phyloP scores from a whole-genome alignment of 2,329 filamentous ascomycete species.

The Rosellinia necatrix region DNA sequence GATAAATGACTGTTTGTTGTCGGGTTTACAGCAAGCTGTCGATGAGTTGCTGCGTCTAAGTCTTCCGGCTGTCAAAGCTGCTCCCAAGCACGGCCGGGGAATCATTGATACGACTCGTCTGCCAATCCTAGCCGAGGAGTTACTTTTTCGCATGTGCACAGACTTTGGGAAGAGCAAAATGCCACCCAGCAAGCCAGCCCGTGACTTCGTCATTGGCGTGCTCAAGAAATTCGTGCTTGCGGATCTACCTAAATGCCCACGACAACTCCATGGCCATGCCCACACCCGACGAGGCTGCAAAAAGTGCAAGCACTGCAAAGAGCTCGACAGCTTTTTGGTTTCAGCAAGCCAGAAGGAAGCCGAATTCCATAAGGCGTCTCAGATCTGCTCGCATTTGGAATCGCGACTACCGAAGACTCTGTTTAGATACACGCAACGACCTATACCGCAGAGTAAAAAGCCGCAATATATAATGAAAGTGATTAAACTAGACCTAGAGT shows the following conservation, averaged over 20 bases:
- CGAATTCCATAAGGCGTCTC: background rate
- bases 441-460: background rate
- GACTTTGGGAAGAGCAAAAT: conserved; percentile 12
- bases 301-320: conserved; percentile 10
- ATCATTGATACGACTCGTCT: background rate
- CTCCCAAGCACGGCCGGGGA: background rate
- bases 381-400: background rate
- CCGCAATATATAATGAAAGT: background rate
- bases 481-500: background rate
- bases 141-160: background rate
- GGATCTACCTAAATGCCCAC: conserved; percentile 8
- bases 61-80: background rate
- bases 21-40: conserved; percentile 6
- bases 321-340: conserved; percentile 12
- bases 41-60: conserved; percentile 14
- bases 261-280: background rate
- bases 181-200: conserved; percentile 4
- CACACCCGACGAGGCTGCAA: conserved; percentile 7
- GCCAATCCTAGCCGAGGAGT: conserved; percentile 4
- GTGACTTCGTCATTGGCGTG: conserved; percentile 13
- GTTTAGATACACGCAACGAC: background rate
- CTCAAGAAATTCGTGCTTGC: conserved; percentile 13
- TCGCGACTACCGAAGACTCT: background rate
- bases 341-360: background rate
- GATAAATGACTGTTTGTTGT: conserved; percentile 6